Conservation (phyloP, 1,284 basidiomycete species). For the Paramarasmius palmivorus region DNA sequence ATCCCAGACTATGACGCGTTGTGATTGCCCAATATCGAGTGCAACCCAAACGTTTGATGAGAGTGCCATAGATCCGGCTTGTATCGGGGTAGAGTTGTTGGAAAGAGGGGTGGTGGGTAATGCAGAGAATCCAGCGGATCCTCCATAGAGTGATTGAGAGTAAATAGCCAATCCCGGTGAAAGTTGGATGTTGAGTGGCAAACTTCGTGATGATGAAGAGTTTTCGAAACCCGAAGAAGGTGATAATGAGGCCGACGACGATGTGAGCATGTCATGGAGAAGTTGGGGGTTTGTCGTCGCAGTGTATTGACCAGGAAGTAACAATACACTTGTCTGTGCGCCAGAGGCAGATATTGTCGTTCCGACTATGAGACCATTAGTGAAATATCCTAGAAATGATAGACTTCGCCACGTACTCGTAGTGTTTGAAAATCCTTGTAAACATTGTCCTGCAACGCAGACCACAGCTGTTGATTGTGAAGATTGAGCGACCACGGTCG, state of each 20-base stretch:
- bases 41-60: slow-evolving; percentile 70
- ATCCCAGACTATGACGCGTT: slow-evolving; percentile 70
- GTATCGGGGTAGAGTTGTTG: slow-evolving; percentile 54
- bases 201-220: slow-evolving; percentile 45
- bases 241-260: slow-evolving; percentile 56
- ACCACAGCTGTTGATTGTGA: slow-evolving; percentile 51
- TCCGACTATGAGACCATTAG: slow-evolving; percentile 51
- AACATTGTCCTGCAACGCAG: slow-evolving; percentile 82
- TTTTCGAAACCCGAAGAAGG: slow-evolving; percentile 64
- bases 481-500: slow-evolving; percentile 48
- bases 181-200: slow-evolving; percentile 66
- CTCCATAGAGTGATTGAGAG: slow-evolving; percentile 58
- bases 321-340: slow-evolving; percentile 49
- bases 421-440: slow-evolving; percentile 70
- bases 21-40: slow-evolving; percentile 50
- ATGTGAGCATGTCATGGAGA: slow-evolving; percentile 64
- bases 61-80: slow-evolving; percentile 57
- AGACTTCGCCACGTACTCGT: slow-evolving; percentile 50
- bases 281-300: slow-evolving; percentile 69
- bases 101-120: slow-evolving; percentile 47
- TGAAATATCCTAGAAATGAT: not conserved
- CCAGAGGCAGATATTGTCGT: slow-evolving; percentile 58
- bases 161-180: slow-evolving; percentile 67
- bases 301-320: slow-evolving; percentile 76
- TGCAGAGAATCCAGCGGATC: slow-evolving; percentile 51